Percentiles rank a stretch among this genome's conserved stretches.
Conservation (phyloP, 2,329 filamentous ascomycete species). For the Thelonectria rubi region DNA sequence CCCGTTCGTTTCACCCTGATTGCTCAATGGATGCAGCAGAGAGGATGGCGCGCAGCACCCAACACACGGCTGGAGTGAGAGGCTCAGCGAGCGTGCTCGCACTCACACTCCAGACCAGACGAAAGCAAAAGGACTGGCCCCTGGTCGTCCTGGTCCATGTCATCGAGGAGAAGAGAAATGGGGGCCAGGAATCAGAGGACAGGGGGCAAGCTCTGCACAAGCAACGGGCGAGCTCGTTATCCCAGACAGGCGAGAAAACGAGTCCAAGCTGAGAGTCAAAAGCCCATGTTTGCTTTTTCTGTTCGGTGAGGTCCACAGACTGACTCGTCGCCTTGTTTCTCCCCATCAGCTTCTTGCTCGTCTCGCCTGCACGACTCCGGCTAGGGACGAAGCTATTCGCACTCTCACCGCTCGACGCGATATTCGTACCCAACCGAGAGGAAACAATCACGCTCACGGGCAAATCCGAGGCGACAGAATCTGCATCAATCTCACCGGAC, state of each 20-base stretch:
- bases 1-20: conserved; percentile 36
- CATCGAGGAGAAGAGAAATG: background rate
- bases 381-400: background rate
- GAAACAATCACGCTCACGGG: background rate
- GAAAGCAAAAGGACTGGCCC: conserved; percentile 6
- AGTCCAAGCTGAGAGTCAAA: conserved; percentile 1
- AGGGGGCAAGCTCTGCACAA: conserved; percentile 7
- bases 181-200: background rate
- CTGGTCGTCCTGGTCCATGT: conserved; percentile 9
- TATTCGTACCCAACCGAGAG: background rate
- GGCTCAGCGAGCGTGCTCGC: background rate
- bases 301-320: background rate
- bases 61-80: background rate
- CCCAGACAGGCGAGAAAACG: no score
- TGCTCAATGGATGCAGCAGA: conserved; percentile 34
- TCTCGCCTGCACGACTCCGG: background rate
- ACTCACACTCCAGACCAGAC: background rate
- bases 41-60: conserved; percentile 34
- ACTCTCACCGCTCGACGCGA: background rate
- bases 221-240: conserved; percentile 6
- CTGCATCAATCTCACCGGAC: conserved; percentile 20
- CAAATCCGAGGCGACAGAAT: conserved; percentile 1
- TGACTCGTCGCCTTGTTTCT: background rate
- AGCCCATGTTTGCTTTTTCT: conserved; percentile 2
- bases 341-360: background rate